Evolutionary conservation across 148 eudicot species (phyloP).

Genomic region (Cornus suecica): DNA sequence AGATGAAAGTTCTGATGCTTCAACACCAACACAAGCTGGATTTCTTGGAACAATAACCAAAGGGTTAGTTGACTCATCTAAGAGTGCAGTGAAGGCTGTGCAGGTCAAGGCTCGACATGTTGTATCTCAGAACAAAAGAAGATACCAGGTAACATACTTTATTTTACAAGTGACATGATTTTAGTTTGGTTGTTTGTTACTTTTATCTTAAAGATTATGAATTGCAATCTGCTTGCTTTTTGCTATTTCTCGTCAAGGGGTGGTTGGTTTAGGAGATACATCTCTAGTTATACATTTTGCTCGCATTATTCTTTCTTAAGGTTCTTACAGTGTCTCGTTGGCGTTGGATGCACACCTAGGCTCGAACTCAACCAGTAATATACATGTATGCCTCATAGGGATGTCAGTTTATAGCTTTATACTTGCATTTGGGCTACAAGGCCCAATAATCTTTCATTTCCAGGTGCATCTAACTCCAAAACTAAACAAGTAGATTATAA

Average conservation of each 20-base stretch:
- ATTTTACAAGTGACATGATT: background rate
- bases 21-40: conserved; percentile 57
- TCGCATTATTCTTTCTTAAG: background rate
- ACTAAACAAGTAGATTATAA: too few relatives aligned
- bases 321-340: background rate
- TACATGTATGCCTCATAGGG: background rate
- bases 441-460: too few relatives aligned
- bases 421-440: too few relatives aligned
- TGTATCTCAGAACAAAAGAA: conserved; percentile 96
- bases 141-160: conserved; percentile 70
- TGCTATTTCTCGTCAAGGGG: background rate
- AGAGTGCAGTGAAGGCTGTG: conserved; percentile 92
- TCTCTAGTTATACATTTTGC: background rate
- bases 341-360: too few relatives aligned
- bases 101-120: conserved; percentile 95
- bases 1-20: conserved; percentile 57
- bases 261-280: background rate
- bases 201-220: background rate
- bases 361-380: background rate
- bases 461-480: background rate
- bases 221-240: background rate
- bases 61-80: conserved; percentile 91
- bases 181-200: background rate
- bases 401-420: too few relatives aligned
- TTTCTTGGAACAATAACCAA: conserved; percentile 74